Base-by-base conservation (phyloP, 495 filamentous ascomycete genomes). In the Bombardia bombarda region DNA sequence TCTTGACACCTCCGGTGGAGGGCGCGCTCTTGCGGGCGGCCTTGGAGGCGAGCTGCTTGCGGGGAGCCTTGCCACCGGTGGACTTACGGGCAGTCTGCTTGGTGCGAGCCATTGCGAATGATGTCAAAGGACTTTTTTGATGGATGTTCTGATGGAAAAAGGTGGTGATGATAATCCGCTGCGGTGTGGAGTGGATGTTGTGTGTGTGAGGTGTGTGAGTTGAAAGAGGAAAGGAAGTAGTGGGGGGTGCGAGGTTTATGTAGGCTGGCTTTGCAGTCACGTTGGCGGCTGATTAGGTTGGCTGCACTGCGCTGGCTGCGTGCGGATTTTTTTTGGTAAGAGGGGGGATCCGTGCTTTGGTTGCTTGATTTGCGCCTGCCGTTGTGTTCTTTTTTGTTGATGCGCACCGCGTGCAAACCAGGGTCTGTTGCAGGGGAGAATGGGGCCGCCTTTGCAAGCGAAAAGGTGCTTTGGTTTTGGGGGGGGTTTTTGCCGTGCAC, bases 81-180 rank as follows among this genome's bases (percentile, higher is more conserved):
- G 90, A 95, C 82, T 96, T 86, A 83, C 92, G 92, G 68, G 92
- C 92, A 71, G 92, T 98, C 76, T 98, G 92, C 86, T 98, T 99
- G 59, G 92, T 99, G 69, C 92, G 87, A 63, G 92, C 92, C 92
- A 99, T 98, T 76, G 66, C 77, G 57, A 55, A 69, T 73, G 66
- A 56, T 72, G 63, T 51, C 19, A 65, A 63, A 47, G 38, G 48
- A 39, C 37, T 35, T 25, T 44, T 52, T 60, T 61, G 55, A 51
- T 55, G 52, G 51, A 42, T 45, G 22, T 42, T 42, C 25, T 42
- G 39, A 32, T 32, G 47, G 42, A 42, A 42, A 60, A 58, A 56
- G 65, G 52, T 56, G 62, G 58, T 56, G 51, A 46, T 49, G 44
- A 61, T 55, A 63, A 60, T 62, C 61, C 53, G 31, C 48, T 50